phyloP scores from a whole-genome alignment of 306 rosid species.

The Prunus kanzakura region DNA sequence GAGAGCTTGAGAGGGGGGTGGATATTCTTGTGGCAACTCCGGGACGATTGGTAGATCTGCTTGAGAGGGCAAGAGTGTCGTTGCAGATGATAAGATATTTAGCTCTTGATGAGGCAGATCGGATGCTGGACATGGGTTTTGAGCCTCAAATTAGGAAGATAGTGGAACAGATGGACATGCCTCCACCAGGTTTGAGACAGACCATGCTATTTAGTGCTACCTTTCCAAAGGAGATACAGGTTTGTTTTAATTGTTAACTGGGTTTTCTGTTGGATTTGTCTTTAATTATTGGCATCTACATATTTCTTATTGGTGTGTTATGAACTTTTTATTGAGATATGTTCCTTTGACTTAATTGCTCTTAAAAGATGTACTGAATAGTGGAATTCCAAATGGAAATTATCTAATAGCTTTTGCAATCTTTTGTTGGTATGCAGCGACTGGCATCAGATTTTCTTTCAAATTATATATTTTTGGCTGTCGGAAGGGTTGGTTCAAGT shows the following conservation, averaged over 20 bases:
- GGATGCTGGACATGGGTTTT: slow-evolving; percentile 97
- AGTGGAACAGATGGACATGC: slow-evolving; percentile 90
- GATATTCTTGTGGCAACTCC: slow-evolving; percentile 95
- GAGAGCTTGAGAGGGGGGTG: slow-evolving; percentile 86
- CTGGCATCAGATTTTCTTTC: slow-evolving; percentile 93
- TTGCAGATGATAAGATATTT: slow-evolving; percentile 67
- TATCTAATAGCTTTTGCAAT: slow-evolving; percentile 16
- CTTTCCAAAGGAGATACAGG: slow-evolving; percentile 90
- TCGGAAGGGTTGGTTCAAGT: slow-evolving; percentile 97
- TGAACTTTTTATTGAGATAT: not conserved
- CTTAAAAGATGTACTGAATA: not conserved
- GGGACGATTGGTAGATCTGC: slow-evolving; percentile 83
- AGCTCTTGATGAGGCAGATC: slow-evolving; percentile 91
- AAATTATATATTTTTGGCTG: slow-evolving; percentile 79
- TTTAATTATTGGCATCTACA: not conserved
- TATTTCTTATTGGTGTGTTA: not conserved
- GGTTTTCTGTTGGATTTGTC: not conserved
- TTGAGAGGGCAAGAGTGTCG: slow-evolving; percentile 80
- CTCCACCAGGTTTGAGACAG: slow-evolving; percentile 70
- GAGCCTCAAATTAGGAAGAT: slow-evolving; percentile 91
- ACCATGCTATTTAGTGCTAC: slow-evolving; percentile 86
- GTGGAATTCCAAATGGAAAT: not conserved
- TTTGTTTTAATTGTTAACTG: slow-evolving; percentile 20
- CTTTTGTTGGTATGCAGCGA: slow-evolving; percentile 50
- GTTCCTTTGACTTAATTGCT: not conserved